Conservation (phyloP, 1,139 yeast species). For the Scheffersomyces insectosa region DNA sequence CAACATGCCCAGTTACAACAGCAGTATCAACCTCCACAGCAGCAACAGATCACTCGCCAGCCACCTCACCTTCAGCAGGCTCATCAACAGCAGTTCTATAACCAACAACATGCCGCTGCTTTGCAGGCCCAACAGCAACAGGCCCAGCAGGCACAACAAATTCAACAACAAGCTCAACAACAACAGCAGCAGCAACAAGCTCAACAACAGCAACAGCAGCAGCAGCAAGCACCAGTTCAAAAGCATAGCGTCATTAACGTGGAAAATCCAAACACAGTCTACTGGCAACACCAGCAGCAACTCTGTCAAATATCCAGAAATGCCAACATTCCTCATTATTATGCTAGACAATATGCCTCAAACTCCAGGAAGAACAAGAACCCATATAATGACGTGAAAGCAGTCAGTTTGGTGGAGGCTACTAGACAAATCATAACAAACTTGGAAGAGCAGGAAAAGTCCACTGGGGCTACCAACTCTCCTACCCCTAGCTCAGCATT, state of each 20-base stretch:
- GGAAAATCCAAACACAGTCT: constrained; percentile 52
- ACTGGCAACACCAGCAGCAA: constrained; percentile 89
- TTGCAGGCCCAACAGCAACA: constrained; percentile 18
- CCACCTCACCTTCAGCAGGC: constrained; percentile 21
- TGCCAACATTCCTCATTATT: constrained; percentile 75
- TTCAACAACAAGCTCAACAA: constrained; percentile 19
- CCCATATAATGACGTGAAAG: constrained; percentile 44
- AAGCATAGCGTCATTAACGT: constrained; percentile 38
- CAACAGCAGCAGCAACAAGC: constrained; percentile 5
- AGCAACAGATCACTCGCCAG: constrained; percentile 15
- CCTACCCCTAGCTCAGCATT: constrained; percentile 42
- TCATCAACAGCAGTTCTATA: constrained; percentile 24
- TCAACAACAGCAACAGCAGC: constrained; percentile 8
- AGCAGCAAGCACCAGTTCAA: constrained; percentile 12
- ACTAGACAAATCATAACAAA: constrained; percentile 52
- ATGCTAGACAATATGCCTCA: constrained; percentile 91
- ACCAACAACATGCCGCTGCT: constrained; percentile 20
- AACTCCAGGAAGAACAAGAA: constrained; percentile 61
- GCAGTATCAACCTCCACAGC: constrained; percentile 15
- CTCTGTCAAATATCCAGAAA: constrained; percentile 77
- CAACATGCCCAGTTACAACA: constrained; percentile 12
- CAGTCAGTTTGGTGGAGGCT: constrained; percentile 53
- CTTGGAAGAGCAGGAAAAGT: constrained; percentile 43
- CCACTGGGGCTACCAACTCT: constrained; percentile 19
- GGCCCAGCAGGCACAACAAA: constrained; percentile 19